Evolutionary conservation across 2,329 filamentous ascomycete species (phyloP), one percentile per base, ranked within the genome.

Genomic region (Aureobasidium vineae): DNA sequence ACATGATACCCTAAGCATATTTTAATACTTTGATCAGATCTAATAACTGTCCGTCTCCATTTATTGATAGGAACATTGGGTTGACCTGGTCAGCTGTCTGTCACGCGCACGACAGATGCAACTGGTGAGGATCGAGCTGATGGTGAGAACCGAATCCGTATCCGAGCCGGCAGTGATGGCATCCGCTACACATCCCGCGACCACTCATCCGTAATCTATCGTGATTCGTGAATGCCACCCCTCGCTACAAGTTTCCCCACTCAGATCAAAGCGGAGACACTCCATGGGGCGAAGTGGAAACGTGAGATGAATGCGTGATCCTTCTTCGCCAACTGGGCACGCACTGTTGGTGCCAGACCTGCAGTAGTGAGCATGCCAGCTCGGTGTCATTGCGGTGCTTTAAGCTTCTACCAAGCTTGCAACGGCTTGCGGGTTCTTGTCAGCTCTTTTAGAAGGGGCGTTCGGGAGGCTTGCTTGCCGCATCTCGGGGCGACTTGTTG

Each of bases 401-500:
- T 52, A 63, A 63, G 59, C 59, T 52, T 63, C 45, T 41, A 63
- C 45, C 45, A 63, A 63, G 45, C 31, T 41, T 63, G n/a, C 5
- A 52, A 61, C 49, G 49, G 26, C 26, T 52, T 19, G 28, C 31
- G 41, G 36, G 43, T 41, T 61, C 57, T 36, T 47, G 56, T 38
- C 26, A 60, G 23, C 21, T 28, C 10, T 60, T 33, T n/a, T 33
- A 38, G n/a, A 59, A 45, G 38, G 19, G 56, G 41, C 38, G 57
- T 61, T 36, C 57, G 57, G 41, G 26, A 45, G 57, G 57, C 57
- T 61, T 61, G 57, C 57, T 61, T 61, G 57, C 23, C 40, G 56
- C 21, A 43, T 41, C 19, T 57, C 53, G 31, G 33, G 28, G 41
- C 28, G 21, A 47, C 56, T 45, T 49, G 19, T 61, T 61, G 28